Base-by-base conservation (phyloP, 306 rosid genomes). In the Gastrolobium villosum region DNA sequence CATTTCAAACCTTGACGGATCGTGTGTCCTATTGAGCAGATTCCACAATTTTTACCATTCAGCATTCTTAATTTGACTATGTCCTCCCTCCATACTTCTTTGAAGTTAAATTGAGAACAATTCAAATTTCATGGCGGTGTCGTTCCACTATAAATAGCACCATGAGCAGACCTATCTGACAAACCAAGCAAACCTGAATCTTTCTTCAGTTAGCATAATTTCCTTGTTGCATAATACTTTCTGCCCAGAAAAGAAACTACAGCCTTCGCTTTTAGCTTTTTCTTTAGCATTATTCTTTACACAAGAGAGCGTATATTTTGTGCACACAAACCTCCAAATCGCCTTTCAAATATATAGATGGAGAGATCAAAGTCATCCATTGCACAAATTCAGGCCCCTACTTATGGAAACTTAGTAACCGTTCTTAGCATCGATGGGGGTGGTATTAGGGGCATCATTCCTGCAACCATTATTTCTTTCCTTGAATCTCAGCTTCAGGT, bases 381-480 rank as follows among this genome's bases (percentile, higher is more conserved):
- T 65, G 66, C 45, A 72, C 79, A 76, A 62, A 62, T 84, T 65
- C 80, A 37, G 53, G 83, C 92, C 37, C 94, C 92, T 52, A 91
- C 90, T 20, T 89, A 87, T 62, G 94, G 94, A 40, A 85, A 86
- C 78, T 20, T 88, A 13, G 70, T 89, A 4, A 89, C 94, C 30
- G 49, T 91, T 71, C 94, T 91, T 36, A 91, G 94, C 81, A 85
- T 91, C 4, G 92, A 91, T 10, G 94, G 94, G 0, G 97, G 97
- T 46, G 94, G 94, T 28, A 81, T 88, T 0, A 83, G 92, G 73
- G 94, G 97, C 48, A 37, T 89, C 45, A 91, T 91, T 39, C 97
- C 91, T 0, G 97, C 83, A 2, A 80, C 86, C 28, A 85, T 91
- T n/a, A 86, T 91, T 68, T 62, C 26, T 28, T 89, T 88, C 78